phyloP scores from a whole-genome alignment of 208 protist genomes.

The Acanthamoeba sp. region DNA sequence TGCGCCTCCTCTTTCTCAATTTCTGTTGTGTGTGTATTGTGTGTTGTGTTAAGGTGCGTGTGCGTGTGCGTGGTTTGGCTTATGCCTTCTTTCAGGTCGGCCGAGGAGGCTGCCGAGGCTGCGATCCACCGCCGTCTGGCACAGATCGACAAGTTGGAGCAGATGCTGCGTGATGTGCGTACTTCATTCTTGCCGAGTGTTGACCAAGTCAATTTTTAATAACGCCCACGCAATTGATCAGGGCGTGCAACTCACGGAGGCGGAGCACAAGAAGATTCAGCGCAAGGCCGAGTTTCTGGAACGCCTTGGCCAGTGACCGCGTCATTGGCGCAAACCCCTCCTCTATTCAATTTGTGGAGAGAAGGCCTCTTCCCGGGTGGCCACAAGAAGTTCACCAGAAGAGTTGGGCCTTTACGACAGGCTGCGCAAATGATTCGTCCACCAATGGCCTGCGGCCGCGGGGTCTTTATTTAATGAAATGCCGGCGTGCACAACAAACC shows the following conservation, averaged over 20 bases:
- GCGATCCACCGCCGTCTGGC: neutral
- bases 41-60: no score
- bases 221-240: neutral
- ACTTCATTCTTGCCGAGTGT: neutral
- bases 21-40: neutral
- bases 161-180: neutral
- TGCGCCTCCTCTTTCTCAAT: neutral
- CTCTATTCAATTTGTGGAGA: no score
- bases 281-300: neutral
- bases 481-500: no score
- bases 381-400: no score
- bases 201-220: no score
- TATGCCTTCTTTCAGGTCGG: neutral
- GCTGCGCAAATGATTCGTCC: no score
- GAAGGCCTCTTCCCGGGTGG: no score
- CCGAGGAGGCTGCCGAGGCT: neutral
- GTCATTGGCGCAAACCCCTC: no score
- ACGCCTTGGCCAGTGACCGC: neutral
- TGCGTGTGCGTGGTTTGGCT: neutral
- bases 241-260: neutral
- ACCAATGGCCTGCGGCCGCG: no score
- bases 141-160: constrained; percentile 13
- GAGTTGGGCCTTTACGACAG: no score
- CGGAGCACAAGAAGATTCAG: neutral
- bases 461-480: no score